Evolutionary conservation across 176 grass and related monocot genomes (phyloP).

Genomic region (Aegilops umbellulata): DNA sequence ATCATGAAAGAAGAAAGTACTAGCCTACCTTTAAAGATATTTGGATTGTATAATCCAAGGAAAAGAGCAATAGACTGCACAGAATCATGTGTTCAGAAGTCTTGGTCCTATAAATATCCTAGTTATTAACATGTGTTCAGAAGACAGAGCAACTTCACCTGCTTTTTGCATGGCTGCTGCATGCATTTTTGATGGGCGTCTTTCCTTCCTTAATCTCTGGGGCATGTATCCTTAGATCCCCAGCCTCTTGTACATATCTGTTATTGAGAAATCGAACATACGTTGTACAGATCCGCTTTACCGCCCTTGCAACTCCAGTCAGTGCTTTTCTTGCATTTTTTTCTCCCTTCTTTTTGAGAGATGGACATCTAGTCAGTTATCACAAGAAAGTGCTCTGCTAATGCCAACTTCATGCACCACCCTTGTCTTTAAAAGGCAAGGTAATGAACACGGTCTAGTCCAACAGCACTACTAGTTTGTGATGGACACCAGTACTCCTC

Average conservation of each 20-base stretch:
- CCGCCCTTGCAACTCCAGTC: neutral
- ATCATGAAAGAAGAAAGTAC: slow-evolving; percentile 2
- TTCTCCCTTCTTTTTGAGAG: neutral
- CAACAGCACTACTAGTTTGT: slow-evolving; percentile 31
- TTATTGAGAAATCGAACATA: slow-evolving; percentile 8
- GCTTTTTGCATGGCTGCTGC: slow-evolving; percentile 22
- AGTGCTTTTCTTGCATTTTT: slow-evolving; percentile 3
- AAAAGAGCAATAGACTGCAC: neutral
- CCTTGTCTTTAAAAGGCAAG: slow-evolving; percentile 46
- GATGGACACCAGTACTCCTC: slow-evolving; percentile 40
- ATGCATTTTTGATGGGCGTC: slow-evolving; percentile 34
- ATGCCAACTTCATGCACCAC: slow-evolving; percentile 30
- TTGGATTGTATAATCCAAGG: neutral
- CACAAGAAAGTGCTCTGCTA: slow-evolving; percentile 23
- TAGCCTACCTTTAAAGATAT: slow-evolving; percentile 24
- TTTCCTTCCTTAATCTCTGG: slow-evolving; percentile 22
- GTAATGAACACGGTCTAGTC: slow-evolving; percentile 17
- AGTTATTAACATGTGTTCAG: slow-evolving; percentile 3
- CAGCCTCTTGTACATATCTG: slow-evolving; percentile 8
- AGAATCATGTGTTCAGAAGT: neutral
- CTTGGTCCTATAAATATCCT: slow-evolving; percentile 19
- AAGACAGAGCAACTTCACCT: neutral
- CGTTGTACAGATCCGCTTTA: slow-evolving; percentile 29
- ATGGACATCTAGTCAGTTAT: slow-evolving; percentile 50
- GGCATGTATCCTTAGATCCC: slow-evolving; percentile 2